A percentile compares a stretch with the other conserved stretches of the same genome.
Evolutionary conservation across 192 early-diverging fungal genomes (phyloP).

Genomic region (Entomortierella lignicola): DNA sequence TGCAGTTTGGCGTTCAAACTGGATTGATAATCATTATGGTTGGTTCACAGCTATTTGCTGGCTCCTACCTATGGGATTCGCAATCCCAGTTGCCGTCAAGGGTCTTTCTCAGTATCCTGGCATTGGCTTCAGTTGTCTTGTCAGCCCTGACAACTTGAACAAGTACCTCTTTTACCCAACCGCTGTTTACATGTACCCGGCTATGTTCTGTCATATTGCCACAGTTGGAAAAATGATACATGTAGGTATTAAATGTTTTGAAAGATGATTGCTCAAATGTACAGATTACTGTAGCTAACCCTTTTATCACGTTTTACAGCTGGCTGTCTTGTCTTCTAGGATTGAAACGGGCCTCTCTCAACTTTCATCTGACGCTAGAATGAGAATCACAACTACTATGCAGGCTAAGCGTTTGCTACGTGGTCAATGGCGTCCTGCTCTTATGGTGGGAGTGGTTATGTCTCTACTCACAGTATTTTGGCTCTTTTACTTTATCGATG

Average conservation of each 20-base stretch:
- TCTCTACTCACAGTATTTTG: conserved; percentile 39
- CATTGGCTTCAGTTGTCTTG: conserved; percentile 47
- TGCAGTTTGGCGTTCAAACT: conserved; percentile 35
- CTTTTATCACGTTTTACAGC: background rate
- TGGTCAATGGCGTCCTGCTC: conserved; percentile 49
- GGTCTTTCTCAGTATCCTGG: conserved; percentile 48
- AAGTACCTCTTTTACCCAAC: conserved; percentile 50
- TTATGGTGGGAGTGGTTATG: conserved; percentile 42
- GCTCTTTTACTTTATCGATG: conserved; percentile 47
- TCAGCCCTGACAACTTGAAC: conserved; percentile 28
- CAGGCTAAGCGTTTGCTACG: conserved; percentile 47
- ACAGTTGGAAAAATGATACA: conserved; percentile 49
- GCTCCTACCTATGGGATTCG: conserved; percentile 30
- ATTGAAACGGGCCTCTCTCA: conserved; percentile 45
- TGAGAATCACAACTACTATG: conserved; percentile 43
- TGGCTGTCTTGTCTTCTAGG: conserved; percentile 42
- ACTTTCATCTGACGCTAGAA: conserved; percentile 31
- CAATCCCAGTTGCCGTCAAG: conserved; percentile 43
- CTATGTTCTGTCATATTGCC: conserved; percentile 39
- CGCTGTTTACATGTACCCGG: conserved; percentile 44
- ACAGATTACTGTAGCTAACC: too few species aligned
- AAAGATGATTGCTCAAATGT: background rate
- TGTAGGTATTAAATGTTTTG: conserved; percentile 3
- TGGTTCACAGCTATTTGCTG: conserved; percentile 42
- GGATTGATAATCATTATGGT: conserved; percentile 35